Evolutionary conservation across 2,329 filamentous ascomycete species (phyloP), one percentile per base, ranked within the genome.

Genomic region (Ophiostoma perfectum): DNA sequence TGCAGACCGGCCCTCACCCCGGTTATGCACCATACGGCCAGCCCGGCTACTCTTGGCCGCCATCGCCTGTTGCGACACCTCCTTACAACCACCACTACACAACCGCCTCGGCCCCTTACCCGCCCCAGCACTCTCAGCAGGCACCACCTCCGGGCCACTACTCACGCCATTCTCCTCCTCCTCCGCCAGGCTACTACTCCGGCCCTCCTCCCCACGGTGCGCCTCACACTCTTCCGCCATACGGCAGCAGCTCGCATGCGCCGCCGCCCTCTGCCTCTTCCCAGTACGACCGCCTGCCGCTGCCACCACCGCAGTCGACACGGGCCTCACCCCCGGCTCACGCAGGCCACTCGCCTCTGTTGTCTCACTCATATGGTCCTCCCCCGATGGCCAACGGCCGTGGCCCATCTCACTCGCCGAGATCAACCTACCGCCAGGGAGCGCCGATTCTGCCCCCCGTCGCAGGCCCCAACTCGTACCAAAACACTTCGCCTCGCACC

Each of bases 51-150:
- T 78, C 76, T 16, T 87, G 83, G 84, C 84, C 82, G 58, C 84
- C 80, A n/a, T 86, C 83, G 36, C 84, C 84, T 5, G 79, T 82
- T 5, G 80, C 81, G 5, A 86, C 84, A 36, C 84, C 84, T 64
- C 84, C 84, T 0, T 86, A 82, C 71, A 77, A 76, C 72, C 82
- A 81, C 71, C 77, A 77, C 70, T 82, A 84, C 71, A 81, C 82
- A 72, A 75, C 77, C 5, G 71, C 66, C 70, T 73, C 74, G 70
- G 77, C 74, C 9, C 39, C 71, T 11, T 78, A 77, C 65, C 74
- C 75, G 16, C 73, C 65, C 55, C 72, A 66, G n/a, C 66, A 70
- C 60, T 27, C 60, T 11, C 60, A 63, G 39, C 63, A 67, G 45
- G 64, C 39, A 8, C 71, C 70, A 55, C 71, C 67, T 8, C 70